Evolutionary conservation across 139 green algal species (phyloP), one percentile per base, ranked within the genome.

Genomic region (Raphidocelis subcapitata): DNA sequence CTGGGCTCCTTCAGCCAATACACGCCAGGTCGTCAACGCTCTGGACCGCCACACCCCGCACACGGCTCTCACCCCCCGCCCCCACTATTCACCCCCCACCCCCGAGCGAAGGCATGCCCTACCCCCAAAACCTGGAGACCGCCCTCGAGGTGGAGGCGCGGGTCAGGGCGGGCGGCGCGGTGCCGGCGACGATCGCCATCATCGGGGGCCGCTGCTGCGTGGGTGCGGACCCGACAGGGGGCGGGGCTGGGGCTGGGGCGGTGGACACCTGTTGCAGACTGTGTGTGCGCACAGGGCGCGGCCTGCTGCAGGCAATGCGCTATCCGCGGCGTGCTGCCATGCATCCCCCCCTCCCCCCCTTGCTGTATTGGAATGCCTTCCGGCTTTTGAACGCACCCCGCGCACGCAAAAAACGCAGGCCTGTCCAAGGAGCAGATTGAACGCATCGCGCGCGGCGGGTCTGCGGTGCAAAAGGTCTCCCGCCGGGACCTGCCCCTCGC

Each of bases 51-150:
- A 33, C 8, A 63, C 33, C 36, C 36, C 33, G 44, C 10, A 33
- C 36, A 57, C 36, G 56, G 26, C 16, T 15, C 5, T 56, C 15
- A 63, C 35, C 20, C 20, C 66, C 56, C 62, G 26, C 24, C 23
- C 49, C 56, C 16, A 16, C 66, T 46, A 47, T 44, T 46, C 23
- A 44, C 44, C 20, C 16, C 23, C 31, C 20, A n/a, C n/a, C n/a
- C n/a, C n/a, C n/a, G n/a, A n/a, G n/a, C n/a, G 66, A 75, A 86
- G 82, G 95, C 41, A 99, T 99, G 96, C 94, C 95, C 0, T 98
- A 91, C 77, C 96, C 96, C 0, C 86, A 97, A 21, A 98, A 98
- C 78, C 71, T 97, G 10, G 33, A 87, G 18, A 98, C 92, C 0
- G 95, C 94, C 0, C 70, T 81, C 5, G 82, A 92, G 29, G 95